Evolutionary conservation across 1,284 basidiomycete species (phyloP), one percentile per base, ranked within the genome.

Genomic region (Hortiboletus rubellus): DNA sequence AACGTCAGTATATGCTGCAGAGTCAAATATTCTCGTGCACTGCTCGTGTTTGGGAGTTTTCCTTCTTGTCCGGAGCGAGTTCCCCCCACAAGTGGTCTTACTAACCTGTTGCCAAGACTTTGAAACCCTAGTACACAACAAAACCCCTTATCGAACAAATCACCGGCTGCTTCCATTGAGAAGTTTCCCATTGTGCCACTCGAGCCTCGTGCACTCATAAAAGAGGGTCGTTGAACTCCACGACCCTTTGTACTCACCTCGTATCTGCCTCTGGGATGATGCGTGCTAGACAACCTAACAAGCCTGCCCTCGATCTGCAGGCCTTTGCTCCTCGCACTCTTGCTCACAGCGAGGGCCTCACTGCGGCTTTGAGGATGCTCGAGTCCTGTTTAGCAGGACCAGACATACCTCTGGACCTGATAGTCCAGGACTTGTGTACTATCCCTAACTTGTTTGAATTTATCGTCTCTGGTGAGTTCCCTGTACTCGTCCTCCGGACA

Each of bases 251-350:
- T 34, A 6, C 38, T 46, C 47, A 38, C 45, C 9, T 38, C 40
- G 9, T 14, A 43, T 36, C 31, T 22, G n/a, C 22, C 22, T 27
- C 24, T 43, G 7, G 22, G n/a, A n/a, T 6, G 27, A 54, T 59
- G 27, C 22, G 7, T 14, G 11, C 33, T 33, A 27, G 7, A 10
- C 49, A 44, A 8, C 40, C 44, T 22, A 12, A 27, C 14, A 65
- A 57, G 59, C 49, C 41, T 31, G 15, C 59, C 17, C 58, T 72
- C 22, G 56, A 66, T 41, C 55, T 14, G 22, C 57, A 60, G 53
- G 31, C 47, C 43, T 61, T 68, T 37, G 33, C 62, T 57, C 52
- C 54, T 17, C 54, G 54, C 30, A 44, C 12, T 37, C 56, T 72
- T 33, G 56, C 60, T 22, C 2, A 22, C 22, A 22, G 22, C 22